phyloP scores from a whole-genome alignment of 305 asterid species.

The Fraxinus sp. region DNA sequence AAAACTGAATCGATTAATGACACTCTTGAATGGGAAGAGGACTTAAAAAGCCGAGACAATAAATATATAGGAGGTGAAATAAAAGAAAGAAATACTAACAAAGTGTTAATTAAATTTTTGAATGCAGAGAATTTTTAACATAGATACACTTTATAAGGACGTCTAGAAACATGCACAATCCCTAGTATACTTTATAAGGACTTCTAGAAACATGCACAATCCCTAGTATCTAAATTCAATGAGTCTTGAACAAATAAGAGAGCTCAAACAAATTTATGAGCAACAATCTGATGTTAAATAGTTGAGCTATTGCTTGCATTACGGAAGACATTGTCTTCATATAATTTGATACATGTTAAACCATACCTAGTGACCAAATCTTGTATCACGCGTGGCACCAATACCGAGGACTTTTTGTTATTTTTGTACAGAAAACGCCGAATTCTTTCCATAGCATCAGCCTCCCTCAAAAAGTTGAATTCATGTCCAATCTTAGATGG shows the following conservation, averaged over 20 bases:
- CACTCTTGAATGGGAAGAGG: background rate
- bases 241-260: constrained; percentile 9
- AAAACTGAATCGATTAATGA: background rate
- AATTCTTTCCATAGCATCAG: constrained; percentile 91
- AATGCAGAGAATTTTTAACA: constrained; percentile 1
- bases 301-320: background rate
- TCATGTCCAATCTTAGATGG: constrained; percentile 82
- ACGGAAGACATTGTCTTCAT: background rate
- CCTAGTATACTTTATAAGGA: constrained; percentile 1
- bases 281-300: background rate
- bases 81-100: background rate
- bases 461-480: constrained; percentile 87
- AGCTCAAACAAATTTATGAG: background rate
- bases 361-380: constrained; percentile 71
- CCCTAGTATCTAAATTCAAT: constrained; percentile 7
- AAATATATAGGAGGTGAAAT: background rate
- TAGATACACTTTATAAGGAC: constrained; percentile 6
- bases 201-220: background rate
- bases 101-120: background rate
- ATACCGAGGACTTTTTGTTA: constrained; percentile 73
- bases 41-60: background rate
- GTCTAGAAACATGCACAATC: constrained; percentile 4
- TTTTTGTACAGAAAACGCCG: constrained; percentile 57
- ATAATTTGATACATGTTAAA: background rate
- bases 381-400: constrained; percentile 65